A percentile compares a stretch with the other conserved stretches of the same genome.
phyloP scores from a whole-genome alignment of 768 basidiomycete species.

The Tylopilus plumbeoviolaceoides region DNA sequence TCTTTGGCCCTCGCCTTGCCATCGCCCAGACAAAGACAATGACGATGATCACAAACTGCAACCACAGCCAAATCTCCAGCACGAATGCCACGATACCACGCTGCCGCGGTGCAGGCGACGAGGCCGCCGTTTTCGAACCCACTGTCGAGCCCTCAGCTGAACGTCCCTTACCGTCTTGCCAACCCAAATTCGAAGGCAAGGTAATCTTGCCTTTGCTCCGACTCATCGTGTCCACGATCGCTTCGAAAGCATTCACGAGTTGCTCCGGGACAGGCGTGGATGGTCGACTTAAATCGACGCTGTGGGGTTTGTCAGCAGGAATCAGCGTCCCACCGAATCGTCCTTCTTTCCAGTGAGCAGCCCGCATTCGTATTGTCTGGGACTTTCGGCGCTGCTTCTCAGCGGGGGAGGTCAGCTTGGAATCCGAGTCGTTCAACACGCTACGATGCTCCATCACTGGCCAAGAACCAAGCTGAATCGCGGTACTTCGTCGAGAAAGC shows the following conservation, averaged over 20 bases:
- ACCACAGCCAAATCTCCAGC: slow-evolving; percentile 79
- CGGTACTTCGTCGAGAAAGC: slow-evolving; percentile 5
- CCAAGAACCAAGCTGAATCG: slow-evolving; percentile 11
- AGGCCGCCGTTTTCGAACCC: slow-evolving; percentile 9
- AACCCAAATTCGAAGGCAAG: slow-evolving; percentile 6
- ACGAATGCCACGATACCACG: slow-evolving; percentile 42
- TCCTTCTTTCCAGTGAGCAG: slow-evolving; percentile 55
- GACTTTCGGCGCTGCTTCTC: slow-evolving; percentile 37
- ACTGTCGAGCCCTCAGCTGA: neutral
- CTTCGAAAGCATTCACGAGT: slow-evolving; percentile 42
- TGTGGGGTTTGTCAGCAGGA: slow-evolving; percentile 10
- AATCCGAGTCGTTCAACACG: slow-evolving; percentile 26
- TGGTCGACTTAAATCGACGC: slow-evolving; percentile 20
- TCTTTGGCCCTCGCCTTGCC: slow-evolving; percentile 72
- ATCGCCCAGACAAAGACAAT: slow-evolving; percentile 77
- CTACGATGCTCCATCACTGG: slow-evolving; percentile 1
- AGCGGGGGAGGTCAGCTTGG: slow-evolving; percentile 13
- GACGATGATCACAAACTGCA: slow-evolving; percentile 74
- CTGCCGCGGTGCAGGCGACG: slow-evolving; percentile 21
- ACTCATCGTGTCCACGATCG: slow-evolving; percentile 41
- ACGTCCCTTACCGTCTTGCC: slow-evolving; percentile 4
- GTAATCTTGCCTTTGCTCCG: slow-evolving; percentile 15
- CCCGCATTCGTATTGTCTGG: slow-evolving; percentile 54
- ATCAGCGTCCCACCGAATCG: slow-evolving; percentile 42
- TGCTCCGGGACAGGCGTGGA: slow-evolving; percentile 37